phyloP scores from a whole-genome alignment of 192 early-diverging fungal species.

The Geosiphon pyriformis region DNA sequence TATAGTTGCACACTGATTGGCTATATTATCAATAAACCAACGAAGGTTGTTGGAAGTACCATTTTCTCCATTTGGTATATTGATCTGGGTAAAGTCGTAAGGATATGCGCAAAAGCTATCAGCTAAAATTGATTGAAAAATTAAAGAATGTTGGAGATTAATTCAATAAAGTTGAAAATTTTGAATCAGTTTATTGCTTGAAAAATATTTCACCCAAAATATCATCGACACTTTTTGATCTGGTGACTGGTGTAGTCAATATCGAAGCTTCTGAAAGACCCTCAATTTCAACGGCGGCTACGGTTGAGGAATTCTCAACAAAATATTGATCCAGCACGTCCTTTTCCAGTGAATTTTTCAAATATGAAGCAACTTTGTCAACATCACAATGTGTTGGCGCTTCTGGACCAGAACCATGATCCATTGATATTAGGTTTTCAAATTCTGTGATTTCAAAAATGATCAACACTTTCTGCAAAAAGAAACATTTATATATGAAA shows the following conservation, averaged over 20 bases:
- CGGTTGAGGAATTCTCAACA: not conserved
- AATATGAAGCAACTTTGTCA: conserved; percentile 13
- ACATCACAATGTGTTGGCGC: not conserved
- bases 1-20: not conserved
- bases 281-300: not conserved
- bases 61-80: not conserved
- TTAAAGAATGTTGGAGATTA: not conserved
- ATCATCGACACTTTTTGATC: not conserved
- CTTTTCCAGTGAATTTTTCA: conserved; percentile 13
- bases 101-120: conserved; percentile 8
- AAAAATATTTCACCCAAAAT: not conserved
- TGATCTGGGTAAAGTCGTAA: conserved; percentile 4
- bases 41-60: not conserved
- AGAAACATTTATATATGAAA: not conserved
- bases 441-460: too few relatives aligned
- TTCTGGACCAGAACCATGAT: not conserved
- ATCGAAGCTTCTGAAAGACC: not conserved
- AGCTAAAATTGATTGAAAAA: not conserved
- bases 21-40: conserved; percentile 2
- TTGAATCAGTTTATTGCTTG: not conserved
- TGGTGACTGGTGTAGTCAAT: not conserved
- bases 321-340: conserved; percentile 3
- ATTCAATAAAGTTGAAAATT: not conserved
- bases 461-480: too few relatives aligned
- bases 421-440: conserved; percentile 7